Evolutionary conservation across 1,139 yeast species (phyloP).

Genomic region (Taphrina confusa): DNA sequence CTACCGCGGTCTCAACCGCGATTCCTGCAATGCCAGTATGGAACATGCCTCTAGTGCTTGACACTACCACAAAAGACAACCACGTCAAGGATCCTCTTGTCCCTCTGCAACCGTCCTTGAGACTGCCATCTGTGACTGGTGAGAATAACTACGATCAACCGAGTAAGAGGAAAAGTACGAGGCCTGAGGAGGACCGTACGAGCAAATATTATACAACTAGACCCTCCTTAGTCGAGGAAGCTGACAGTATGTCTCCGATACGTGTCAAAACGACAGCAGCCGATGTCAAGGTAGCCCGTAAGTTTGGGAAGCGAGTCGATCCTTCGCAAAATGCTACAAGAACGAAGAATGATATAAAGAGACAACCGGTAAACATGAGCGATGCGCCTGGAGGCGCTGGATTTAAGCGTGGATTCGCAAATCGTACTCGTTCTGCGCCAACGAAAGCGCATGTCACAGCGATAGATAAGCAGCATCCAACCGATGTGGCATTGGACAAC

Average conservation of each 20-base stretch:
- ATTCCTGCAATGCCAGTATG: constrained; percentile 11
- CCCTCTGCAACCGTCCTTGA: constrained; percentile 24
- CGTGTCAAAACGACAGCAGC: constrained; percentile 26
- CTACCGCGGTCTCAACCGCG: not conserved
- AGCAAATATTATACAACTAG: constrained; percentile 7
- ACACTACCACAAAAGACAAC: constrained; percentile 2
- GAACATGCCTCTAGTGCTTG: constrained; percentile 15
- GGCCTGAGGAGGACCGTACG: constrained; percentile 3
- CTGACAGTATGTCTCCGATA: constrained; percentile 21
- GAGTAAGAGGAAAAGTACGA: not conserved
- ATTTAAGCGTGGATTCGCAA: constrained; percentile 25
- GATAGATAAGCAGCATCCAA: not conserved
- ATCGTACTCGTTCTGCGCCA: constrained; percentile 11
- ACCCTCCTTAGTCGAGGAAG: constrained; percentile 17
- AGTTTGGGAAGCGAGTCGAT: constrained; percentile 22
- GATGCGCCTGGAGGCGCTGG: constrained; percentile 26
- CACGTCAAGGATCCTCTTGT: constrained; percentile 18
- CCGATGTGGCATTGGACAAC: not conserved
- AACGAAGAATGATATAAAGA: constrained; percentile 17
- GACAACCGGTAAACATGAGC: constrained; percentile 32
- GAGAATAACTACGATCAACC: not conserved
- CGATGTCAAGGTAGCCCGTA: constrained; percentile 10
- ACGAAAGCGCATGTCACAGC: not conserved
- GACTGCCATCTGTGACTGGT: constrained; percentile 4
- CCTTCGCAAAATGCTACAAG: not conserved